These are phyloP conservation scores for Monosporascus sp. DNA, from an alignment of 2,329 filamentous ascomycete genomes.

Conservation along the genomic window DNA sequence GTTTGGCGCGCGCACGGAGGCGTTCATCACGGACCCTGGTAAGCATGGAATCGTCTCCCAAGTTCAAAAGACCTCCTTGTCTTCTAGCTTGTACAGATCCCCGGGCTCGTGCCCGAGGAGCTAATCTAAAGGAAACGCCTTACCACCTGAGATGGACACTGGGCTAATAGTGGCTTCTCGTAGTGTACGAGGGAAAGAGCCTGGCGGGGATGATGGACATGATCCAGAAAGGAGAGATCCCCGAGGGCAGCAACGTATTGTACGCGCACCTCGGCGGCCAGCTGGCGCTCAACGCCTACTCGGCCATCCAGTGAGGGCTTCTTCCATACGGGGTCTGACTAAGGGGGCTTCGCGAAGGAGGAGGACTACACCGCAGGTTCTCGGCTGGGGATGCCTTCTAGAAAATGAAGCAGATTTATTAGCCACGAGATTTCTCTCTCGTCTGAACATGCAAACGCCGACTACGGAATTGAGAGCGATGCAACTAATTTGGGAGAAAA, in stretches of 20 bases:
- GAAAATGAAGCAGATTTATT: too few relatives aligned
- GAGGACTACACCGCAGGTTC: too few relatives aligned
- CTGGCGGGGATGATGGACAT: slow-evolving; percentile 67
- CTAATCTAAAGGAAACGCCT: too few relatives aligned
- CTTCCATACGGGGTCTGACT: too few relatives aligned
- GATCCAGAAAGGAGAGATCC: slow-evolving; percentile 57
- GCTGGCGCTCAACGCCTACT: slow-evolving; percentile 64
- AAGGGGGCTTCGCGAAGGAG: too few relatives aligned
- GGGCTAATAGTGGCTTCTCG: neutral
- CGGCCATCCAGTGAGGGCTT: slow-evolving; percentile 28
- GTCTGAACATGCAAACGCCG: too few relatives aligned
- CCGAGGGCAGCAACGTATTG: slow-evolving; percentile 56
- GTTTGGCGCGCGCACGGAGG: slow-evolving; percentile 63
- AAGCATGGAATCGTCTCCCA: neutral
- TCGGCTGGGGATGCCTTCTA: too few relatives aligned
- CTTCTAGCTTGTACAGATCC: neutral
- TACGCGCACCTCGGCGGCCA: slow-evolving; percentile 70
- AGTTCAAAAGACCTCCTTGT: neutral
- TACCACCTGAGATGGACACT: too few relatives aligned
- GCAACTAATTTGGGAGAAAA: too few relatives aligned
- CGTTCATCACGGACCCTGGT: slow-evolving; percentile 63
- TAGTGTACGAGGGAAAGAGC: slow-evolving; percentile 70
- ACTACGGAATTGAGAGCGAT: too few relatives aligned
- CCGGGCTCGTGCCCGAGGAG: neutral
- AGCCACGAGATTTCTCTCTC: too few relatives aligned